A percentile compares a stretch with the other conserved stretches of the same genome.
Evolutionary conservation across 164 flowering plant species (phyloP).

Genomic region (Saururus chinensis): DNA sequence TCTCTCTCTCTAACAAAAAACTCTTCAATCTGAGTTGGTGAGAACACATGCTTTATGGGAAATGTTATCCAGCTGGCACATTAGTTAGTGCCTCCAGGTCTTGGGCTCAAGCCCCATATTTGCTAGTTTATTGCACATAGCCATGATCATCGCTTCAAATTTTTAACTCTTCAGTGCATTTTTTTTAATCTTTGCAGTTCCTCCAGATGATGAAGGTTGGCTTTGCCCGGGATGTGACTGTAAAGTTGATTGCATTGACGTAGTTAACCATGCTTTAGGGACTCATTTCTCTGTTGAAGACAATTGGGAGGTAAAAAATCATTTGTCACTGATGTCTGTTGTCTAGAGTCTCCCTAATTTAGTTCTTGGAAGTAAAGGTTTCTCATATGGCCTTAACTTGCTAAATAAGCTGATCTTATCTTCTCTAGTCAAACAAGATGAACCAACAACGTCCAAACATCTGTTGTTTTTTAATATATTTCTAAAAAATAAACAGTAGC

Average conservation of each 20-base stretch:
- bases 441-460: neutral
- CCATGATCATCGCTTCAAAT: neutral
- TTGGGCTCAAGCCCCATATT: neutral
- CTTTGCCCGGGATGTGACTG: constrained; percentile 97
- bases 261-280: constrained; percentile 66
- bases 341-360: neutral
- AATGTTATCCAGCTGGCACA: neutral
- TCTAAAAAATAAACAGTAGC: neutral
- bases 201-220: constrained; percentile 93
- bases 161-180: constrained; percentile 2
- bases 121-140: no score
- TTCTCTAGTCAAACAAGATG: neutral
- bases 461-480: neutral
- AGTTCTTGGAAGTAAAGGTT: no score
- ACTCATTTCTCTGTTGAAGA: constrained; percentile 46
- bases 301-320: constrained; percentile 68
- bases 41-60: neutral
- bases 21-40: constrained; percentile 3
- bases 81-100: neutral
- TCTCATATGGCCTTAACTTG: no score
- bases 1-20: neutral
- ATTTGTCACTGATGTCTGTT: neutral
- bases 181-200: constrained; percentile 43
- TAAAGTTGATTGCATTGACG: constrained; percentile 69
- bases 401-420: neutral